Base-by-base conservation (phyloP, 257 asterid genomes). In the Solanum chiquidenum region DNA sequence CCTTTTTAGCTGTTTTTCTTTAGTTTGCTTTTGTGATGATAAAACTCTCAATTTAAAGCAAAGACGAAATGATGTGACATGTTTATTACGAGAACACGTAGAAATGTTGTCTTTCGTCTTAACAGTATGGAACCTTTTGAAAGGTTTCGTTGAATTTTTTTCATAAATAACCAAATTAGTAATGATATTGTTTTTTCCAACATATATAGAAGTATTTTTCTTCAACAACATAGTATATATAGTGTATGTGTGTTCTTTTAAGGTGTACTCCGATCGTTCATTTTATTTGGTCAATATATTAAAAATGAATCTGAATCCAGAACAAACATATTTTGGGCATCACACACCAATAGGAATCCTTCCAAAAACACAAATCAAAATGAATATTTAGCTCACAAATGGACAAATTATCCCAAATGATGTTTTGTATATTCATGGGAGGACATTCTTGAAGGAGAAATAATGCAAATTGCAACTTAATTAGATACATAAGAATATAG, bases 111-210 rank as follows among this genome's bases (percentile, higher is more conserved):
- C 29, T 62, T n/a, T 62, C 7, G 31, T n/a, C 29, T 62, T 0
- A 10, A n/a, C 12, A 9, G 13, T 62, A 23, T 9, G 7, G 0
- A 23, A 9, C 0, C 31, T 62, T 2, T 62, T 5, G 12, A 10
- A 0, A 10, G 1, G 2, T 62, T 11, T 2, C 0, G 31, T 62
- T 62, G 0, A 62, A 62, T 0, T 7, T 3, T 20, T 4, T 62
- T 62, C 71, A n/a, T 62, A 11, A 10, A n/a, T 62, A 62, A 62
- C 29, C 29, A 62, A n/a, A 62, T 62, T n/a, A 62, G 31, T 52
- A 52, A 52, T 9, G 27, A 1, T 9, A 23, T 62, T 62, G 13
- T 62, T 62, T 62, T 23, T 62, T 8, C 13, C 12, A 4, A 62
- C 9, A 23, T 9, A 62, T 62, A 62, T 62, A 62, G 31, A n/a